Conservation (phyloP, 2,329 filamentous ascomycete genomes). For the Epichloe festucae region DNA sequence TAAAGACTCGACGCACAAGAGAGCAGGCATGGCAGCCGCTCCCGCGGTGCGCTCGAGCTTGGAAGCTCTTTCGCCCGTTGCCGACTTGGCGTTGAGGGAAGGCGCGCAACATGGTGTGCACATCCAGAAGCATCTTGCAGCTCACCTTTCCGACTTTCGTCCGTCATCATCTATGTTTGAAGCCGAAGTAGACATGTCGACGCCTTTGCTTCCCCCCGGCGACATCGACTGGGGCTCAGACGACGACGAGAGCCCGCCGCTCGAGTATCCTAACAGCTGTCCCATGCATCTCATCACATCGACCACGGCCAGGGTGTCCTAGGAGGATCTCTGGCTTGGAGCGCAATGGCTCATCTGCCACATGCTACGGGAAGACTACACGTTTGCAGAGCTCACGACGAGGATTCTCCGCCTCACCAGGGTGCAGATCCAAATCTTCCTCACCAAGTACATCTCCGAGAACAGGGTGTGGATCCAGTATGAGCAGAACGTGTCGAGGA, state of each 20-base stretch:
- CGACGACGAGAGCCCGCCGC: neutral
- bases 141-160: neutral
- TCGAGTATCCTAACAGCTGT: neutral
- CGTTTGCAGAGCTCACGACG: conserved; percentile 10
- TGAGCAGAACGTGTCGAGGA: conserved; percentile 7
- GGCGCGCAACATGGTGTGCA: neutral
- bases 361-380: conserved; percentile 9
- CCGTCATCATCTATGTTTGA: neutral
- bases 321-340: conserved; percentile 14
- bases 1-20: neutral
- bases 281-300: neutral
- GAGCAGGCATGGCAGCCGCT: neutral
- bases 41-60: neutral
- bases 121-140: neutral
- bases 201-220: neutral
- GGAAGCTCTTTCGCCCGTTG: neutral
- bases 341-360: conserved; percentile 16
- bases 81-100: neutral
- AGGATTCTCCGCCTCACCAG: conserved; percentile 10
- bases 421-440: conserved; percentile 12
- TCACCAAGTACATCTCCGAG: conserved; percentile 12
- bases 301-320: conserved; percentile 3
- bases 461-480: conserved; percentile 10
- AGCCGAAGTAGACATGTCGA: neutral
- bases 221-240: conserved; percentile 8